Conservation (phyloP, 2,329 filamentous ascomycete genomes). For the Geosmithia putterillii region DNA sequence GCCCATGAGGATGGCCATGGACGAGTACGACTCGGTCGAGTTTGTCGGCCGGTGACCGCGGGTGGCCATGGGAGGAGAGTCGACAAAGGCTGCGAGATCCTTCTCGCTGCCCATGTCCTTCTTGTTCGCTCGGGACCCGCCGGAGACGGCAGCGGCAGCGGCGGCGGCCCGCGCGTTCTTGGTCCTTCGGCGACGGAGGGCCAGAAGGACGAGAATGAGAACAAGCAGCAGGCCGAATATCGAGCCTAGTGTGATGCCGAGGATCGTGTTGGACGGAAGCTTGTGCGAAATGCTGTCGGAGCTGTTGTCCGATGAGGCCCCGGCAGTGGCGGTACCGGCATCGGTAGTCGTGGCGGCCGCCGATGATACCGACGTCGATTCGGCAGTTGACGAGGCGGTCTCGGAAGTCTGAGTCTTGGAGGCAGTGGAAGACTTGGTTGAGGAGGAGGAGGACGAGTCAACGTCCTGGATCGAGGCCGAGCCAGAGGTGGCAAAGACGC, state of each 20-base stretch:
- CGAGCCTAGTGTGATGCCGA: slow-evolving; percentile 74
- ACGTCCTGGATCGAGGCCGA: slow-evolving; percentile 2
- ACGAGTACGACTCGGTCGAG: slow-evolving; percentile 48
- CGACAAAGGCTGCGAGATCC: slow-evolving; percentile 34
- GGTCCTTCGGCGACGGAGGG: slow-evolving; percentile 36
- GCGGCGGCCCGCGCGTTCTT: slow-evolving; percentile 37
- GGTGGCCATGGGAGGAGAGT: slow-evolving; percentile 24
- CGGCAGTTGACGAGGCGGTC: slow-evolving; percentile 10
- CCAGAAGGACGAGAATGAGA: slow-evolving; percentile 59
- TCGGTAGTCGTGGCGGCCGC: slow-evolving; percentile 7
- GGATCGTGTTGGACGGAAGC: slow-evolving; percentile 41
- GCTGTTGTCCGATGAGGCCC: slow-evolving; percentile 14
- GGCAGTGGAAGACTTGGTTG: slow-evolving; percentile 14
- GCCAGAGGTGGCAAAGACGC: slow-evolving; percentile 36
- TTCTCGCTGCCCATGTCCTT: slow-evolving; percentile 37
- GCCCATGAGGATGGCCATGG: slow-evolving; percentile 55
- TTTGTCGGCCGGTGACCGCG: slow-evolving; percentile 38
- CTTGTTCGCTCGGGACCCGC: slow-evolving; percentile 6
- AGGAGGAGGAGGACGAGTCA: slow-evolving; percentile 12
- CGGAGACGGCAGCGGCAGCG: not conserved
- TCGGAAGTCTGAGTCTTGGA: slow-evolving; percentile 3
- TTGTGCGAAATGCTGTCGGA: slow-evolving; percentile 14
- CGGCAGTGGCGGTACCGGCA: not conserved
- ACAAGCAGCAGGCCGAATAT: slow-evolving; percentile 62
- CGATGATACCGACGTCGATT: slow-evolving; percentile 8